Percentiles rank a stretch among this genome's conserved stretches.
Evolutionary conservation across 345 rosid genomes (phyloP).

Genomic region (Erodium maritimum): DNA sequence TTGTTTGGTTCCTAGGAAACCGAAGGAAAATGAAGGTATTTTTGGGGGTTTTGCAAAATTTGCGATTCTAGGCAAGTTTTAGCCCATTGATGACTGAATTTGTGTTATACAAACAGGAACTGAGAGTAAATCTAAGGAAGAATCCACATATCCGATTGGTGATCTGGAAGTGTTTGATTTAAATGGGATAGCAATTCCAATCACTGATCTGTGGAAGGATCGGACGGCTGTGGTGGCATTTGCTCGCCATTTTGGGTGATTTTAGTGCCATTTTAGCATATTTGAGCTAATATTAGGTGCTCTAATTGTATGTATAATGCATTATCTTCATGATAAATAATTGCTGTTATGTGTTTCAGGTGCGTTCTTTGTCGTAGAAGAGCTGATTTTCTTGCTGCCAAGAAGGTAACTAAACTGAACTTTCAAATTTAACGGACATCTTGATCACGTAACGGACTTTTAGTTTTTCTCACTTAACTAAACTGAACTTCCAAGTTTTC

Average conservation of each 20-base stretch:
- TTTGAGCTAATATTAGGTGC: background rate
- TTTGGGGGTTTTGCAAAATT: constrained; percentile 2
- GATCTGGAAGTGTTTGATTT: constrained; percentile 51
- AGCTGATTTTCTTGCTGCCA: constrained; percentile 70
- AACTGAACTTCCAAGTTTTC: background rate
- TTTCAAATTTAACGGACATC: too few species aligned
- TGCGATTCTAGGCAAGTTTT: constrained; percentile 7
- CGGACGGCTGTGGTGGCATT: constrained; percentile 75
- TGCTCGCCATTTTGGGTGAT: constrained; percentile 91
- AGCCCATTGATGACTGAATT: constrained; percentile 7
- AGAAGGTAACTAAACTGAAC: constrained; percentile 41
- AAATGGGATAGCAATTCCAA: constrained; percentile 47
- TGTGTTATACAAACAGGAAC: too few species aligned
- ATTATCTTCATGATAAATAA: background rate
- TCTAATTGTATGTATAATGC: background rate
- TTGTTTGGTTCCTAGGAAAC: background rate
- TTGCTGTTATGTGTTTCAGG: constrained; percentile 22
- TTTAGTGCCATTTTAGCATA: background rate
- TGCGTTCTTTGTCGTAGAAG: constrained; percentile 82
- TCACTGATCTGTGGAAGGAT: constrained; percentile 81
- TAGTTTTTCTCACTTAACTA: background rate
- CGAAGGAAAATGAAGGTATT: background rate
- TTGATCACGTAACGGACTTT: background rate
- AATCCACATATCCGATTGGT: constrained; percentile 30
- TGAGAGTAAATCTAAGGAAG: constrained; percentile 10